These are phyloP conservation scores for Dryas alaskensis DNA, from an alignment of 306 rosid genomes.

Conservation along the genomic window DNA sequence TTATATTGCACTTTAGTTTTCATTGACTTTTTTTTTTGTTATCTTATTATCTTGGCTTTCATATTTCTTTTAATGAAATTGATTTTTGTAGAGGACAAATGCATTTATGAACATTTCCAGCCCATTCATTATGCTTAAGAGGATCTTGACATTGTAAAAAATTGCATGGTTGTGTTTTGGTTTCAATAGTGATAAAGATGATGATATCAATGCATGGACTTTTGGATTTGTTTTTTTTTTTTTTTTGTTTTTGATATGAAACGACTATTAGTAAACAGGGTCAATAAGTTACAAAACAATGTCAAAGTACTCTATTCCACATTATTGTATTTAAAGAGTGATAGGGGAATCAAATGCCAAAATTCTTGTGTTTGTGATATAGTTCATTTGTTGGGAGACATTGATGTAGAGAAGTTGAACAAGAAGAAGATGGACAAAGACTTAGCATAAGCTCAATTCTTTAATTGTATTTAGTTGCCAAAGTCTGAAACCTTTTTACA, in stretches of 20 bases:
- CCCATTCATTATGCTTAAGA: not conserved
- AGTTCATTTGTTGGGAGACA: too few relatives aligned
- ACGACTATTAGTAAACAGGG: not conserved
- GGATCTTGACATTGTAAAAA: conserved; percentile 2
- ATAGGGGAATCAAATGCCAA: too few relatives aligned
- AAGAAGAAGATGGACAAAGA: too few relatives aligned
- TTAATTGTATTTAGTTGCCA: too few relatives aligned
- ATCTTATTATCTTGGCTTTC: not conserved
- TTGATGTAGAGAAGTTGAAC: too few relatives aligned
- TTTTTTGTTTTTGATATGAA: not conserved
- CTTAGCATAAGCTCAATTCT: too few relatives aligned
- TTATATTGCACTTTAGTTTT: not conserved
- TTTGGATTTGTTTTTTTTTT: not conserved
- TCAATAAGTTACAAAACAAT: conserved; percentile 3
- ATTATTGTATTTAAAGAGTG: too few relatives aligned
- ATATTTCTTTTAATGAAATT: not conserved
- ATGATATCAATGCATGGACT: not conserved
- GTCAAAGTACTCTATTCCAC: too few relatives aligned
- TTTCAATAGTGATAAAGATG: not conserved
- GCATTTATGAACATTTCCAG: not conserved
- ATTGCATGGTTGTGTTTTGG: not conserved
- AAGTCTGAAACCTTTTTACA: too few relatives aligned
- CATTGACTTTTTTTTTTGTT: not conserved
- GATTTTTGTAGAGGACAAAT: not conserved
- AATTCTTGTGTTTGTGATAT: too few relatives aligned